Evolutionary conservation across 2,329 filamentous ascomycete species (phyloP).

Genomic region (Cercospora nicotianae): DNA sequence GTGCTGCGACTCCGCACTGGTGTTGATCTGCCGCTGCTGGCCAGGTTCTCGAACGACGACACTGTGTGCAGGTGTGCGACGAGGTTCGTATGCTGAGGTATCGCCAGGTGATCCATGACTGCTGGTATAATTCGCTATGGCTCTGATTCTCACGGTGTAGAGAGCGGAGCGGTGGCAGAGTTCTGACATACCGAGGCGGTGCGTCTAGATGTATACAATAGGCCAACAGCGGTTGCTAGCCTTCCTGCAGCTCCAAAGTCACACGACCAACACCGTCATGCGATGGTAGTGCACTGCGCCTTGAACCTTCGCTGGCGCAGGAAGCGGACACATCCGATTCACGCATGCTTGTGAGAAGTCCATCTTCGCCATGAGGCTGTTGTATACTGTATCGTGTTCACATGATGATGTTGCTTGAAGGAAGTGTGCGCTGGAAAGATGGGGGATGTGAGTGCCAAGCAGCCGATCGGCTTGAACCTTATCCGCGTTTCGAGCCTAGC

Average conservation of each 20-base stretch:
- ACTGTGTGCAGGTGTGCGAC: slow-evolving; percentile 6
- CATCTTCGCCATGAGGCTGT: not conserved
- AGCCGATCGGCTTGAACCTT: slow-evolving; percentile 2
- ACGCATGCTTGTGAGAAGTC: not conserved
- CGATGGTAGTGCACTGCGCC: not conserved
- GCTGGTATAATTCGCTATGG: not conserved
- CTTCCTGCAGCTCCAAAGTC: slow-evolving; percentile 8
- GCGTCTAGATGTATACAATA: slow-evolving; percentile 8
- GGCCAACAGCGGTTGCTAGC: slow-evolving; percentile 6
- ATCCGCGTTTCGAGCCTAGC: not conserved
- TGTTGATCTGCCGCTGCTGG: not conserved
- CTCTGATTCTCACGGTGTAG: not conserved
- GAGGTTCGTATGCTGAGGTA: slow-evolving; percentile 13
- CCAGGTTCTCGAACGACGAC: not conserved
- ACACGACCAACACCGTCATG: slow-evolving; percentile 13
- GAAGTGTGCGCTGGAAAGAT: not conserved
- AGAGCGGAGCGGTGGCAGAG: not conserved
- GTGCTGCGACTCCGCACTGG: not conserved
- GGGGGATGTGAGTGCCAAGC: not conserved
- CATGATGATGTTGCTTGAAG: not conserved
- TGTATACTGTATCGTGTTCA: not conserved
- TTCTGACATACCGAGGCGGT: slow-evolving; percentile 2
- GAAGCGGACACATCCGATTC: not conserved
- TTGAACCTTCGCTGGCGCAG: not conserved
- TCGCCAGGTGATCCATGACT: slow-evolving; percentile 9